phyloP scores from a whole-genome alignment of 306 rosid genomes.

The Oemleria cerasiformis region DNA sequence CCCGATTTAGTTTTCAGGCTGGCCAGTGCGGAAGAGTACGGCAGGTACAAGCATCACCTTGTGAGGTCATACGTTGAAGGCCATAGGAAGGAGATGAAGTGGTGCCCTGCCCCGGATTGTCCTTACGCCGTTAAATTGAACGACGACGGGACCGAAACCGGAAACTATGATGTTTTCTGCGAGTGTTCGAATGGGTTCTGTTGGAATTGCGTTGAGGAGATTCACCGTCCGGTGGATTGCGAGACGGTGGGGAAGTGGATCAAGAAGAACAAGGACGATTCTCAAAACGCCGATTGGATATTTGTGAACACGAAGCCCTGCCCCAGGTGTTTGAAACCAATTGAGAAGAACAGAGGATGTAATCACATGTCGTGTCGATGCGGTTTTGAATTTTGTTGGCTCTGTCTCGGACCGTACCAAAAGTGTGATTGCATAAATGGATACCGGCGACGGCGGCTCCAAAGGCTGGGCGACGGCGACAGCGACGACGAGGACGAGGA shows the following conservation, averaged over 20 bases:
- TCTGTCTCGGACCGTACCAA: not conserved
- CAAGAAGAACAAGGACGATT: not conserved
- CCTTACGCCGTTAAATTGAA: not conserved
- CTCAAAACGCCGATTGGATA: not conserved
- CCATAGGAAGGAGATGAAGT: not conserved
- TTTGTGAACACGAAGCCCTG: slow-evolving; percentile 6
- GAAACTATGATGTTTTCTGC: not conserved
- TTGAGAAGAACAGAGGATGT: slow-evolving; percentile 8
- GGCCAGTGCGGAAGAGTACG: not conserved
- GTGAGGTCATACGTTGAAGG: not conserved
- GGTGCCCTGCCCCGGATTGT: slow-evolving; percentile 17
- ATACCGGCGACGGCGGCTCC: no score
- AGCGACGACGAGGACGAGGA: not conserved
- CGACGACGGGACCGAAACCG: no score
- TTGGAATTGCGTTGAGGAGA: slow-evolving; percentile 14
- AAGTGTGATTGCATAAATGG: not conserved
- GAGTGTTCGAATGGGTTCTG: not conserved
- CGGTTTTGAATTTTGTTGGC: not conserved
- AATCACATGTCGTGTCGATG: slow-evolving; percentile 1
- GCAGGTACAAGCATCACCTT: not conserved
- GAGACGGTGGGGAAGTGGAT: not conserved
- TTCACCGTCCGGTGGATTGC: slow-evolving; percentile 3
- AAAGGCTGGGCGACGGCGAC: no score
- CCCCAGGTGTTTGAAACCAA: not conserved
- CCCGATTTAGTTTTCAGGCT: not conserved